Conservation (phyloP, 2,329 filamentous ascomycete genomes). For the Ceratocystis alfenasii region DNA sequence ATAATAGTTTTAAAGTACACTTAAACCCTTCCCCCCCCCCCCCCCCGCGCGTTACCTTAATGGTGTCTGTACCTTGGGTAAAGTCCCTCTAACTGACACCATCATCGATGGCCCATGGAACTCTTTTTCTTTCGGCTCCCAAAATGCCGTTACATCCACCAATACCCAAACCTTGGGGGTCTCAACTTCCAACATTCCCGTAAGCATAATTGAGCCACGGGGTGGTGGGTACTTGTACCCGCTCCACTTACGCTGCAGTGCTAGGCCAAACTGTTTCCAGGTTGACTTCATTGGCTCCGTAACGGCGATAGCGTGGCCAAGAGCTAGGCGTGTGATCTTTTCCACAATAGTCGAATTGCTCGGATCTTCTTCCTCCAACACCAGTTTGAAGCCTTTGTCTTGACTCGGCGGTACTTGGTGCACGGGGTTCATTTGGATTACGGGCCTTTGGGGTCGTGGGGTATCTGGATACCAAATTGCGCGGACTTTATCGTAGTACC, state of each 20-base stretch:
- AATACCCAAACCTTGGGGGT: slow-evolving; percentile 32
- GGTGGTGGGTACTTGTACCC: slow-evolving; percentile 32
- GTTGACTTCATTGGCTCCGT: slow-evolving; percentile 22
- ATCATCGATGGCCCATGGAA: slow-evolving; percentile 26
- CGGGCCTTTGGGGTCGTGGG: slow-evolving; percentile 8
- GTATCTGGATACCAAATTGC: slow-evolving; percentile 21
- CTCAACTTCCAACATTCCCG: slow-evolving; percentile 37
- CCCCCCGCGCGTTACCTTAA: background rate
- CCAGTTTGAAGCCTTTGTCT: slow-evolving; percentile 10
- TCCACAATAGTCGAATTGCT: slow-evolving; percentile 16
- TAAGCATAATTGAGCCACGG: slow-evolving; percentile 35
- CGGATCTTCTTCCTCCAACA: slow-evolving; percentile 18
- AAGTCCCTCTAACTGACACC: slow-evolving; percentile 19
- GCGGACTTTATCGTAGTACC: slow-evolving; percentile 15
- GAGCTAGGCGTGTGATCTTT: slow-evolving; percentile 22
- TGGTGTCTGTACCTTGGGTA: slow-evolving; percentile 24
- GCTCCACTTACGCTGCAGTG: slow-evolving; percentile 30
- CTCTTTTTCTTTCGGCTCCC: slow-evolving; percentile 37
- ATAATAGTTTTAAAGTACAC: background rate
- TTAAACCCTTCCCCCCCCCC: background rate
- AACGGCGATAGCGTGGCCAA: slow-evolving; percentile 22
- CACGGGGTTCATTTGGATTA: slow-evolving; percentile 16
- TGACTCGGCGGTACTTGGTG: slow-evolving; percentile 7
- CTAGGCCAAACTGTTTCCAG: slow-evolving; percentile 22
- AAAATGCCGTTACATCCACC: slow-evolving; percentile 38